Evolutionary conservation across 768 basidiomycete genomes (phyloP).

Genomic region (Leccinum boreale): DNA sequence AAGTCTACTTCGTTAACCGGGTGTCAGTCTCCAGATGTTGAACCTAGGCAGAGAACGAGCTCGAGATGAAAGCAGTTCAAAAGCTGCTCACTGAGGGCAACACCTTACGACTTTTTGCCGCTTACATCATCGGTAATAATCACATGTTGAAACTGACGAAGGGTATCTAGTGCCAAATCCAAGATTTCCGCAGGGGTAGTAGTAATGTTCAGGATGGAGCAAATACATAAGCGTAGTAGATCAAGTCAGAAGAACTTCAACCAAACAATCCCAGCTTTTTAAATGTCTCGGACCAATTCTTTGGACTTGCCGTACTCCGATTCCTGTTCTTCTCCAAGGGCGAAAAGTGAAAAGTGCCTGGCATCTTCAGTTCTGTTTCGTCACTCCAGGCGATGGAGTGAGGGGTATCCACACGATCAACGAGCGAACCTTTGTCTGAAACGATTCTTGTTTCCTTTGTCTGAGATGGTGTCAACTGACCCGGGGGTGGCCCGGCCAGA

Average conservation of each 20-base stretch:
- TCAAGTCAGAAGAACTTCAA: slow-evolving; percentile 4
- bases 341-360: slow-evolving; percentile 47
- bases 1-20: not conserved
- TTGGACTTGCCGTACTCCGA: not conserved
- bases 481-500: not conserved
- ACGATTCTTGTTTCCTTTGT: not conserved
- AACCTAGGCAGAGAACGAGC: no score
- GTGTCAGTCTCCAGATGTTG: not conserved
- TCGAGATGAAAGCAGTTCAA: no score
- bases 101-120: no score
- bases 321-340: slow-evolving; percentile 1
- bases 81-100: no score
- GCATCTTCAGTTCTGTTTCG: slow-evolving; percentile 41
- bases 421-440: not conserved
- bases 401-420: slow-evolving; percentile 2
- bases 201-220: not conserved
- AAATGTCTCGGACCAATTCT: slow-evolving; percentile 19
- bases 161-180: no score
- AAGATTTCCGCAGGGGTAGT: not conserved
- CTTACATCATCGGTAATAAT: no score
- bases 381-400: slow-evolving; percentile 17
- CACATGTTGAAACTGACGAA: no score
- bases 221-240: not conserved
- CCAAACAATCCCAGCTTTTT: slow-evolving; percentile 25
- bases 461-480: slow-evolving; percentile 5